Base-by-base conservation (phyloP, 495 filamentous ascomycete genomes). In the Hamigera avellanea region DNA sequence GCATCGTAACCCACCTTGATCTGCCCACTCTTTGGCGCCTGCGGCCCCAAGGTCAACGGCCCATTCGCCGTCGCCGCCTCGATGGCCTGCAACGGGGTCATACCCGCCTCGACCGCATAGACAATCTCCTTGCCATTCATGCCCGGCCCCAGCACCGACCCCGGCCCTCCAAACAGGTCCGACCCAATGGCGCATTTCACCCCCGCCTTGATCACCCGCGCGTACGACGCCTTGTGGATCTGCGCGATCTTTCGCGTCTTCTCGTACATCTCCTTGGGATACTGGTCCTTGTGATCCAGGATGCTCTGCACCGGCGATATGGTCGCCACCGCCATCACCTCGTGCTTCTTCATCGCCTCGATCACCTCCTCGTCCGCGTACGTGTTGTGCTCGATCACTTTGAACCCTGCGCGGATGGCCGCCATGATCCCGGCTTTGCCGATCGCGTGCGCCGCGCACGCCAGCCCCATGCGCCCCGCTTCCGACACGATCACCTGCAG, bases 351-450 rank as follows among this genome's bases (percentile, higher is more conserved):
- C 39, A 71, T 70, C 40, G 62, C 25, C n/a, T 52, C 49, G n/a
- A 62, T 45, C 18, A 52, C 59, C 45, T 73, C 68, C 19, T 67
- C 53, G 36, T 69, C 65, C n/a, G 56, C 18, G 35, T 43, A 49
- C 33, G 42, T 49, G 21, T 61, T 66, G 29, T 73, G 69, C 37
- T 72, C 69, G 14, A 73, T 60, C 0, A 59, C 69, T 31, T 41
- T 46, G 9, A 63, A 63, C 5, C 69, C 69, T 0, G 64, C 64
- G 16, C 51, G 45, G 16, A 72, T 44, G 4, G 65, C 65, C 6
- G 63, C 64, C 40, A 73, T 41, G 26, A 73, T 72, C 1, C 70
- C 70, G 9, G 58, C 49, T 39, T 70, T 72, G 2, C 70, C 68
- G 31, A 70, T 66, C 14, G 57, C 60, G 34, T 73, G 70, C 3